phyloP scores from a whole-genome alignment of 2,329 filamentous ascomycete species.

The Didymella glomerata region DNA sequence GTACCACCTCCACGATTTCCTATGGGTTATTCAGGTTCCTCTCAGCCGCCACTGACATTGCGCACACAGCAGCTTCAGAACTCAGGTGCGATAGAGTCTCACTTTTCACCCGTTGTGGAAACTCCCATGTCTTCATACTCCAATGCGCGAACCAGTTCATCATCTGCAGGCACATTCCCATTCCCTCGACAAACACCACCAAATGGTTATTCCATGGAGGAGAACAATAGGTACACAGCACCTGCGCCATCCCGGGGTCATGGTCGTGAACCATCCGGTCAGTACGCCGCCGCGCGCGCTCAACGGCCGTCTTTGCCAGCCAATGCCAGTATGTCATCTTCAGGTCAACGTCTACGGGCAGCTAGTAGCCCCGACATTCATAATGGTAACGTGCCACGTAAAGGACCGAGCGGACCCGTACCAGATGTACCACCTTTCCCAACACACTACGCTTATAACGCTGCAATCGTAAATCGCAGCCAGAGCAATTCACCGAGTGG shows the following conservation, averaged over 20 bases:
- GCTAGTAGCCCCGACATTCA: slow-evolving; percentile 95
- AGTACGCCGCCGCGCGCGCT: slow-evolving; percentile 70
- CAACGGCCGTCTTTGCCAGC: slow-evolving; percentile 83
- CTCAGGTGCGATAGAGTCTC: slow-evolving; percentile 79
- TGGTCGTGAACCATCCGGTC: slow-evolving; percentile 77
- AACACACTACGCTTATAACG: slow-evolving; percentile 65
- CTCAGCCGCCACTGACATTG: slow-evolving; percentile 69
- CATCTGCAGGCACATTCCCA: slow-evolving; percentile 76
- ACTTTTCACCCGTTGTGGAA: slow-evolving; percentile 89
- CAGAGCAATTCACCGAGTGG: slow-evolving; percentile 81
- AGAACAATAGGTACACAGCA: slow-evolving; percentile 85
- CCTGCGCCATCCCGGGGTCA: slow-evolving; percentile 80
- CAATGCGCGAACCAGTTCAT: slow-evolving; percentile 73
- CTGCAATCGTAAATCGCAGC: slow-evolving; percentile 74
- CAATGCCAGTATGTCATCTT: slow-evolving; percentile 60
- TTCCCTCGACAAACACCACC: slow-evolving; percentile 79
- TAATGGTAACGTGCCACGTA: slow-evolving; percentile 66
- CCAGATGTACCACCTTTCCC: slow-evolving; percentile 63
- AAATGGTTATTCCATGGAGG: slow-evolving; percentile 74
- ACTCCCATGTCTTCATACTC: slow-evolving; percentile 70
- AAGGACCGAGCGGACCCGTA: slow-evolving; percentile 61
- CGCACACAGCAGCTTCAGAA: slow-evolving; percentile 70
- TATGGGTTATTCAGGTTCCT: slow-evolving; percentile 58
- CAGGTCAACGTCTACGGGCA: slow-evolving; percentile 72
- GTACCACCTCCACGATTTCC: slow-evolving; percentile 78